These are phyloP conservation scores for Periglandula ipomoeae DNA, from an alignment of 2,329 filamentous ascomycete species.

Conservation along the genomic window DNA sequence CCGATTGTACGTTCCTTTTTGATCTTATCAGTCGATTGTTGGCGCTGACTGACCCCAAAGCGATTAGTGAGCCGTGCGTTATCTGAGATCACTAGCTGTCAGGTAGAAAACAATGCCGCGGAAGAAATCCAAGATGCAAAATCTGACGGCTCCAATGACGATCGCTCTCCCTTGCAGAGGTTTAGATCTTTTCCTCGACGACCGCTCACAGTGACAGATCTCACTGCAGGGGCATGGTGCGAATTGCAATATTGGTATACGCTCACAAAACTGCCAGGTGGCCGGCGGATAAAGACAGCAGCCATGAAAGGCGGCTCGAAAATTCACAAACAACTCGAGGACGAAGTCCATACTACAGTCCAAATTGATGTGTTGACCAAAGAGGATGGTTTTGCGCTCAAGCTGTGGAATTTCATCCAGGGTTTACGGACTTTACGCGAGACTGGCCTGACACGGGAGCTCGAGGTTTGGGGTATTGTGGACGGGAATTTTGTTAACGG, in stretches of 20 bases:
- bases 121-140: not conserved
- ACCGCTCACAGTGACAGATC: conserved; percentile 76
- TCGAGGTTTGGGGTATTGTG: conserved; percentile 78
- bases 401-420: conserved; percentile 86
- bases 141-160: conserved; percentile 17
- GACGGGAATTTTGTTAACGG: conserved; percentile 80
- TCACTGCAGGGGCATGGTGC: conserved; percentile 88
- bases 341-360: conserved; percentile 73
- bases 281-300: conserved; percentile 62
- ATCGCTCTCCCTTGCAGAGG: conserved; percentile 56
- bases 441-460: conserved; percentile 62
- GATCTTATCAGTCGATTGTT: conserved; percentile 2
- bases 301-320: conserved; percentile 78
- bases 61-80: conserved; percentile 49
- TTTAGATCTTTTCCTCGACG: conserved; percentile 73
- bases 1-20: conserved; percentile 39
- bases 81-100: conserved; percentile 13
- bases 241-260: conserved; percentile 91
- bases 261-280: conserved; percentile 60
- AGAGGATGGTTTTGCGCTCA: conserved; percentile 74
- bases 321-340: conserved; percentile 76
- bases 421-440: conserved; percentile 66
- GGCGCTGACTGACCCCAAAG: conserved; percentile 56
- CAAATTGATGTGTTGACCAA: conserved; percentile 61
- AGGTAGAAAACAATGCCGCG: conserved; percentile 8